Percentiles rank a stretch among this genome's conserved stretches.
Evolutionary conservation across 2,329 filamentous ascomycete genomes (phyloP).

Genomic region (Monosporascus sp.): DNA sequence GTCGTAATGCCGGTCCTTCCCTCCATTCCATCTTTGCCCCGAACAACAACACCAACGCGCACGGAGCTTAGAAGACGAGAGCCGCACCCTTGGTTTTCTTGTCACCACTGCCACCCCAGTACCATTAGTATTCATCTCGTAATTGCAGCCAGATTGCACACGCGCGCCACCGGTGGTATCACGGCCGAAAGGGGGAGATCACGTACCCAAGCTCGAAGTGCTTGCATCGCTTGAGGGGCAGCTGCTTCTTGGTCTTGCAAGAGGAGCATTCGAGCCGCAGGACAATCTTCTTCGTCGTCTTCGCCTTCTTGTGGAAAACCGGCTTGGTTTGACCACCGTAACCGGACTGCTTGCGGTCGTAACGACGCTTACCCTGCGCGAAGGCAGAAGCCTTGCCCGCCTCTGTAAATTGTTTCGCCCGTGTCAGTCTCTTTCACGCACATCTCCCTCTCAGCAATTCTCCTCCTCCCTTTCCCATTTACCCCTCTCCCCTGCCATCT

Average conservation of each 20-base stretch:
- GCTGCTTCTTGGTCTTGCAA: slow-evolving; percentile 98
- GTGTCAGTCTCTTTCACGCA: slow-evolving; percentile 3
- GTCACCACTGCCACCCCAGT: slow-evolving; percentile 70
- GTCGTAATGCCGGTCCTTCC: neutral
- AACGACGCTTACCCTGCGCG: slow-evolving; percentile 99
- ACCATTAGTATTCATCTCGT: slow-evolving; percentile 32
- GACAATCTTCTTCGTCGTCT: slow-evolving; percentile 99
- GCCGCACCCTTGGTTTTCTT: slow-evolving; percentile 99
- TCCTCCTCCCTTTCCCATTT: neutral
- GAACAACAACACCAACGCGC: slow-evolving; percentile 34
- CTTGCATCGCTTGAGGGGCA: slow-evolving; percentile 99
- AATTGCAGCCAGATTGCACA: too few relatives aligned
- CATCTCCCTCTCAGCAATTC: too few relatives aligned
- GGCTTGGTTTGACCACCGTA: slow-evolving; percentile 99
- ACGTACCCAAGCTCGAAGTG: slow-evolving; percentile 99
- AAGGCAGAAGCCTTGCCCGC: slow-evolving; percentile 70
- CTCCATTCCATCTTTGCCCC: slow-evolving; percentile 6
- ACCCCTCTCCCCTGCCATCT: neutral
- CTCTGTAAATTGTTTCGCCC: slow-evolving; percentile 7
- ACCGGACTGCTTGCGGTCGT: slow-evolving; percentile 98
- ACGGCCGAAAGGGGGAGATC: neutral
- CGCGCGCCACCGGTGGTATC: too few relatives aligned
- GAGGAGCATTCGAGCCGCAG: slow-evolving; percentile 93
- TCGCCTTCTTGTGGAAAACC: slow-evolving; percentile 99
- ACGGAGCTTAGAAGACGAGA: slow-evolving; percentile 84